A percentile compares a stretch with the other conserved stretches of the same genome.
Evolutionary conservation across 108 stramenopile species (phyloP).

Genomic region (Nitzschia putrida): DNA sequence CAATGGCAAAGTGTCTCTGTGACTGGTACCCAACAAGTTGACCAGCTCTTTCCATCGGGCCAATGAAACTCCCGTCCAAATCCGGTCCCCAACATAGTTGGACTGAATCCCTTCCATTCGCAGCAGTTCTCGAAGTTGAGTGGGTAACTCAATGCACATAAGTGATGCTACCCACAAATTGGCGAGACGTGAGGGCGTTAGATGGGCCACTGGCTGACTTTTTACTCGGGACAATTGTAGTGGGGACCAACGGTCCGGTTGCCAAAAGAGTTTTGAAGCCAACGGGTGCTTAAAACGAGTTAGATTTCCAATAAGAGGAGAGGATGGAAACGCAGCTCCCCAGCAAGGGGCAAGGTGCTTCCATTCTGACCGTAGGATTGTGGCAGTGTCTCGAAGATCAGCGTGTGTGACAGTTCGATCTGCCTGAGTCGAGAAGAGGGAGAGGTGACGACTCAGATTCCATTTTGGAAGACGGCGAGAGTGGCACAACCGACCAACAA

Average conservation of each 20-base stretch:
- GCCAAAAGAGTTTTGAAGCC: constrained; percentile 22
- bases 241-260: constrained; percentile 29
- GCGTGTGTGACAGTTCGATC: too few species aligned
- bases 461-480: too few species aligned
- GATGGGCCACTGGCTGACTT: constrained; percentile 34
- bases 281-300: constrained; percentile 11
- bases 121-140: not conserved
- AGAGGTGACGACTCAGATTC: too few species aligned
- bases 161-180: constrained; percentile 4
- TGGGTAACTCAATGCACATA: too few species aligned
- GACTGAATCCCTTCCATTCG: constrained; percentile 29
- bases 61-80: constrained; percentile 46
- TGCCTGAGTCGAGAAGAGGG: too few species aligned
- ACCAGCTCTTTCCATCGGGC: constrained; percentile 38
- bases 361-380: constrained; percentile 10
- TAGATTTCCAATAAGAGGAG: constrained; percentile 35
- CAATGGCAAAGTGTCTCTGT: not conserved
- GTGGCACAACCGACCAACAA: too few species aligned
- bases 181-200: constrained; percentile 29
- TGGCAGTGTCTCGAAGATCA: constrained; percentile 19
- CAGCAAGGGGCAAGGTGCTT: constrained; percentile 31
- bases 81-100: constrained; percentile 23
- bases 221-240: constrained; percentile 22
- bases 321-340: constrained; percentile 33
- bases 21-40: not conserved